A percentile compares a stretch with the other conserved stretches of the same genome.
phyloP scores from a whole-genome alignment of 805 yeast genomes.

The Metschnikowia lochheadii region DNA sequence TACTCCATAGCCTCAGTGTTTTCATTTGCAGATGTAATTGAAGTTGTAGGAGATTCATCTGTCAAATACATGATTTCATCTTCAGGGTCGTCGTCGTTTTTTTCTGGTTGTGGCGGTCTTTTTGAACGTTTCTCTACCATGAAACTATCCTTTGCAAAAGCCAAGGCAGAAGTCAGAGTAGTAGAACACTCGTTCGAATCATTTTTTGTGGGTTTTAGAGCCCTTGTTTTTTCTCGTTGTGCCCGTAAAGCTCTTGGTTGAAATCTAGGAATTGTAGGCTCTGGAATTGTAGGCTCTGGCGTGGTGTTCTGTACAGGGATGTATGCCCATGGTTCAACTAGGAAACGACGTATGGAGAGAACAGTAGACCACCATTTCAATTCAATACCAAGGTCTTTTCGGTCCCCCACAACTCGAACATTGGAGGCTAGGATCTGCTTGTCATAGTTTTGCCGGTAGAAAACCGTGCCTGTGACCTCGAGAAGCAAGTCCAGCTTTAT shows the following conservation, averaged over 20 bases:
- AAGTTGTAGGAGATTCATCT: background rate
- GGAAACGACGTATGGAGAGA: constrained; percentile 18
- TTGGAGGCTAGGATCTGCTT: constrained; percentile 8
- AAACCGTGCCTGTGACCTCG: constrained; percentile 21
- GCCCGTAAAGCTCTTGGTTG: constrained; percentile 85
- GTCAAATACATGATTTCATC: background rate
- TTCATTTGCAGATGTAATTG: too few relatives aligned
- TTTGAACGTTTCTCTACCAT: background rate
- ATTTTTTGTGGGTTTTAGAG: background rate
- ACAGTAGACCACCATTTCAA: constrained; percentile 27
- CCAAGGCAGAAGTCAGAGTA: background rate
- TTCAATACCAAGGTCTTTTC: constrained; percentile 22
- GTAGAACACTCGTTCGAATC: background rate
- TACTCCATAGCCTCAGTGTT: background rate
- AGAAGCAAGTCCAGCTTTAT: constrained; percentile 24
- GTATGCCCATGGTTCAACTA: constrained; percentile 28
- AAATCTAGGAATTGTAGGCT: constrained; percentile 31
- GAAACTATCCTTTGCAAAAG: background rate
- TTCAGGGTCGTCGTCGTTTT: background rate
- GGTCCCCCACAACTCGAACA: constrained; percentile 15
- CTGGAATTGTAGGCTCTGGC: background rate
- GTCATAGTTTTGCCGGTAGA: constrained; percentile 7
- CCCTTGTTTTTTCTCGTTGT: constrained; percentile 66
- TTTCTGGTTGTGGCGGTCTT: background rate
- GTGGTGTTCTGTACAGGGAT: background rate